These are phyloP conservation scores for Talaromyces adpressus DNA, from an alignment of 495 filamentous ascomycete species.

Conservation along the genomic window DNA sequence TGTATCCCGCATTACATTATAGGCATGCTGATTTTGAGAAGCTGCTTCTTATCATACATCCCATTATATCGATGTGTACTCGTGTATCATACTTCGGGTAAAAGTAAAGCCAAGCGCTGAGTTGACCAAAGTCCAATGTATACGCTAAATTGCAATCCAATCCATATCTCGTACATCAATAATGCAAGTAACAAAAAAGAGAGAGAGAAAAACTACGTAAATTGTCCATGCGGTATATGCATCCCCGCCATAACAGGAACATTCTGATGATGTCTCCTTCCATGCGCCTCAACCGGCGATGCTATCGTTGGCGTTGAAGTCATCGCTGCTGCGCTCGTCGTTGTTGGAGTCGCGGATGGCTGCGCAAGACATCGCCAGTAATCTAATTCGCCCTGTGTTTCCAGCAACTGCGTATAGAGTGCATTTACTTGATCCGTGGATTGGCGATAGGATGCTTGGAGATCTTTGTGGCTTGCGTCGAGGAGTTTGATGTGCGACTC, in stretches of 20 bases:
- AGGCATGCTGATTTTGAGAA: not conserved
- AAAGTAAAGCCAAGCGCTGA: not conserved
- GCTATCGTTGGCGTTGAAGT: not conserved
- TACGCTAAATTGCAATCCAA: not conserved
- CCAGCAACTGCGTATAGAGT: slow-evolving; percentile 5
- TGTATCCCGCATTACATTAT: not conserved
- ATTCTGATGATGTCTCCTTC: not conserved
- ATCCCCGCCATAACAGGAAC: not conserved
- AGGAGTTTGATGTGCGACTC: slow-evolving; percentile 17
- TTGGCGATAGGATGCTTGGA: slow-evolving; percentile 1
- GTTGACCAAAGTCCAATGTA: not conserved
- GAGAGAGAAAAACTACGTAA: not conserved
- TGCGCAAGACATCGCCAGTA: slow-evolving; percentile 8
- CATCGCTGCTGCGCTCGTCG: not conserved
- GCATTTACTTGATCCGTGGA: slow-evolving; percentile 9
- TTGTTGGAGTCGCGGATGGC: not conserved
- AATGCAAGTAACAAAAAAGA: not conserved
- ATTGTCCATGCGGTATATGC: not conserved
- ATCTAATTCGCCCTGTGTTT: not conserved
- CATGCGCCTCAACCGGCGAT: not conserved
- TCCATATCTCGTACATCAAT: not conserved
- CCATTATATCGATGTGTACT: not conserved
- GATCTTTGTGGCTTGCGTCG: slow-evolving; percentile 5
- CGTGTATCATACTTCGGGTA: not conserved
- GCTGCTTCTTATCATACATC: not conserved